Base-by-base conservation (phyloP, 73 alveolate genomes). In the Paramecium pentaurelia region DNA sequence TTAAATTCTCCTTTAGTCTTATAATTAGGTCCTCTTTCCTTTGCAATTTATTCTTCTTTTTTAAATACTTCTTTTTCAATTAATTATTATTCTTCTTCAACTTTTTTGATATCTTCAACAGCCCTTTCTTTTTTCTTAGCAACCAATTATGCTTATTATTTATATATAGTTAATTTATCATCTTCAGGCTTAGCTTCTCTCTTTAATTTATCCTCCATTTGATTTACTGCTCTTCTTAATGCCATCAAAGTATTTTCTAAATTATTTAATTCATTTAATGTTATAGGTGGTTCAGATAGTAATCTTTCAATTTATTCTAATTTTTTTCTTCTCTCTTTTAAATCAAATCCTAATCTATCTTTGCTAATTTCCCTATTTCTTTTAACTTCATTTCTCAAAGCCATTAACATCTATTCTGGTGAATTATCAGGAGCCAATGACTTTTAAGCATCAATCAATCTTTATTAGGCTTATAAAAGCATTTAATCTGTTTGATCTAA, bases 271-370 rank as follows among this genome's bases (percentile, higher is more conserved):
- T 97, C 99, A 77, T 95, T 92, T 75, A 96, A 88, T 42, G 99
- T 97, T 68, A 97, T 97, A 87, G 95, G 97, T 22, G 99, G 99
- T 95, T 96, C 98, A 71, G 85, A 92, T 22, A 97, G 95, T 30
- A 97, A 95, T 95, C 95, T 92, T 87, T 97, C 99, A 40, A 96
- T 95, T 60, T 96, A 88, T 86, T 96, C 96, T 22, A 94, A 93
- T 59, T 98, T 88, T 38, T 96, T 97, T 68, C 95, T 94, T 93
- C 96, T 95, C 91, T 97, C 99, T 80, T 95, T 71, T 68, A 96
- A 95, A 94, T 97, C 99, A 91, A 97, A 95, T n/a, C 98, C 97
- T 18, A 97, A 91, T 87, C 97, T 97, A 86, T 96, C 99, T 47
- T 83, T 94, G 92, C 96, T 91, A 38, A 96, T 88, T 89, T 97